Evolutionary conservation across 2,329 filamentous ascomycete species (phyloP).

Genomic region (Arthrinium phaeospermum): DNA sequence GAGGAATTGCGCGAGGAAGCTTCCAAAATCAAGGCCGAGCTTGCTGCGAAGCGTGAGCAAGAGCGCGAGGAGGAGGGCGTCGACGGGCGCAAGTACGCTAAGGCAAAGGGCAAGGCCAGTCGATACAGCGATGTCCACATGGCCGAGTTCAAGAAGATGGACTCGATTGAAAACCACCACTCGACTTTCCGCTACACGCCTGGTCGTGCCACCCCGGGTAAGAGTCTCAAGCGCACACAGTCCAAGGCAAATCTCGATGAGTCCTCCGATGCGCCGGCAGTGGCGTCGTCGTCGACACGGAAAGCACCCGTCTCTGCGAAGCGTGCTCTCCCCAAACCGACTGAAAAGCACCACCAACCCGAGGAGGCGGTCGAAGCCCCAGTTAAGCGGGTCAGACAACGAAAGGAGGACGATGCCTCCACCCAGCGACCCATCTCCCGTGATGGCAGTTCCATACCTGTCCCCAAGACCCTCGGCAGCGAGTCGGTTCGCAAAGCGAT

Average conservation of each 20-base stretch:
- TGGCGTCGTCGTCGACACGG: conserved; percentile 34
- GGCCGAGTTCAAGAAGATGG: conserved; percentile 95
- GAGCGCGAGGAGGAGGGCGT: conserved; percentile 52
- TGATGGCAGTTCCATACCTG: conserved; percentile 55
- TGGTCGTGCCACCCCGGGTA: conserved; percentile 59
- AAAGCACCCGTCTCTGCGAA: conserved; percentile 39
- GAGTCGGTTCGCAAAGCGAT: conserved; percentile 36
- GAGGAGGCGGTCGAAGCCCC: conserved; percentile 45
- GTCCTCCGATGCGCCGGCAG: conserved; percentile 24
- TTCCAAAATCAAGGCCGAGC: conserved; percentile 70
- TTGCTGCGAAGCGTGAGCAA: conserved; percentile 66
- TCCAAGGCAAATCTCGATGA: conserved; percentile 71
- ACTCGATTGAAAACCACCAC: conserved; percentile 87
- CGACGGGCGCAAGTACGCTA: conserved; percentile 73
- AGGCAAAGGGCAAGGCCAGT: conserved; percentile 76
- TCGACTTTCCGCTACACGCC: conserved; percentile 74
- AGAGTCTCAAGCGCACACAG: conserved; percentile 42
- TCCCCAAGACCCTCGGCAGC: conserved; percentile 50
- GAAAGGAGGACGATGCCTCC: conserved; percentile 71
- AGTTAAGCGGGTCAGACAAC: conserved; percentile 75
- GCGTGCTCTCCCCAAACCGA: conserved; percentile 28
- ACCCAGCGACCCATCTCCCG: conserved; percentile 65
- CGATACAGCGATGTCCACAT: conserved; percentile 87
- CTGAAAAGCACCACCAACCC: conserved; percentile 31
- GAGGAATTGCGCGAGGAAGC: conserved; percentile 75